phyloP scores from a whole-genome alignment of 495 filamentous ascomycete species.

The Hypoxylon cercidicola region DNA sequence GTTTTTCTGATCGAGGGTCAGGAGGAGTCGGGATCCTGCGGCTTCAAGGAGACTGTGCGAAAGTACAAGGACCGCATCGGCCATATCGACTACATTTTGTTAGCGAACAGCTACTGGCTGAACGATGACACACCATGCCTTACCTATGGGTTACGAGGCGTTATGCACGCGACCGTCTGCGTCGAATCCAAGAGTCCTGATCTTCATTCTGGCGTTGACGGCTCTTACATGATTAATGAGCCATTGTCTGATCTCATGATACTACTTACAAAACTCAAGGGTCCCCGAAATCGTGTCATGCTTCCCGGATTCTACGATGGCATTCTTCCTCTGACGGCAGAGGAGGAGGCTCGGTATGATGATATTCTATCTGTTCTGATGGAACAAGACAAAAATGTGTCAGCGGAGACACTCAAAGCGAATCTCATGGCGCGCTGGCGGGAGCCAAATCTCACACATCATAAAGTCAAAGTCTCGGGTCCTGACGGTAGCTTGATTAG shows the following conservation, averaged over 20 bases:
- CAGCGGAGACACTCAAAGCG: constrained; percentile 73
- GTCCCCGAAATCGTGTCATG: constrained; percentile 68
- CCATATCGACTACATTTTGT: constrained; percentile 87
- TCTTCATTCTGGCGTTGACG: constrained; percentile 94
- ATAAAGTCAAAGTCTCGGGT: constrained; percentile 89
- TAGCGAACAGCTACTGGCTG: constrained; percentile 98
- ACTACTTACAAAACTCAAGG: constrained; percentile 80
- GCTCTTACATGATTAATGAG: constrained; percentile 86
- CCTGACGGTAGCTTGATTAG: constrained; percentile 90
- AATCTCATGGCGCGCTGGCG: constrained; percentile 94
- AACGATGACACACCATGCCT: constrained; percentile 95
- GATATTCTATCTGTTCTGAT: constrained; percentile 83
- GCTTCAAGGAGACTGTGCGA: constrained; percentile 83
- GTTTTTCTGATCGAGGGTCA: constrained; percentile 96
- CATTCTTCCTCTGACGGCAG: constrained; percentile 76
- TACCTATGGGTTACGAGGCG: constrained; percentile 94
- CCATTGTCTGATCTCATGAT: constrained; percentile 89
- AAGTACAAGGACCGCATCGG: constrained; percentile 86
- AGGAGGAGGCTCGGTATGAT: constrained; percentile 83
- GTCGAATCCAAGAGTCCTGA: constrained; percentile 88
- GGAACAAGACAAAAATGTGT: constrained; percentile 70
- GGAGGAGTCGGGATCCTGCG: constrained; percentile 92
- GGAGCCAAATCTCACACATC: constrained; percentile 93
- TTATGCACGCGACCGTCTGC: constrained; percentile 90
- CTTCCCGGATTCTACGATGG: constrained; percentile 86